A percentile compares a stretch with the other conserved stretches of the same genome.
These are phyloP conservation scores for Bacterosira constricta DNA, from an alignment of 108 stramenopile species.

Conservation along the genomic window DNA sequence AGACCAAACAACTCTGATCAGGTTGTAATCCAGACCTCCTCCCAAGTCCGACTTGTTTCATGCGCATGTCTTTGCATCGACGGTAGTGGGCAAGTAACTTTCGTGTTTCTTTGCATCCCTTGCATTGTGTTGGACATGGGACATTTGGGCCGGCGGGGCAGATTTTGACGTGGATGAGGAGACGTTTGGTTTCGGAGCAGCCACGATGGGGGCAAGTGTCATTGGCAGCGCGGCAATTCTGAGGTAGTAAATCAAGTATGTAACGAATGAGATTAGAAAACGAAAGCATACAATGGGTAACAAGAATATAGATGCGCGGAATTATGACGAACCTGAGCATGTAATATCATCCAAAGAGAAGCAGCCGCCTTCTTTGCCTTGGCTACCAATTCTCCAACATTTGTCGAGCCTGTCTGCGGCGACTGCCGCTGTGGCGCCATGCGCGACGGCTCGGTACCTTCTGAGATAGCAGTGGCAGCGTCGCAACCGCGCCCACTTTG, in stretches of 20 bases:
- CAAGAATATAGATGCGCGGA: not conserved
- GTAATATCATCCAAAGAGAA: slow-evolving; percentile 81
- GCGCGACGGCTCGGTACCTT: not conserved
- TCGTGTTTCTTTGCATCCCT: slow-evolving; percentile 80
- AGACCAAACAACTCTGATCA: slow-evolving; percentile 42
- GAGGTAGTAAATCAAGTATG: not conserved
- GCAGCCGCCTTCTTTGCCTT: slow-evolving; percentile 86
- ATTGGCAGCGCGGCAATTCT: slow-evolving; percentile 62
- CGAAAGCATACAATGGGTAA: not conserved
- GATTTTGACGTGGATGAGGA: slow-evolving; percentile 74
- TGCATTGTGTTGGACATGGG: slow-evolving; percentile 63
- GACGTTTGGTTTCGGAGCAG: slow-evolving; percentile 73
- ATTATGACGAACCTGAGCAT: slow-evolving; percentile 77
- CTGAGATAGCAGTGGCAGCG: not conserved
- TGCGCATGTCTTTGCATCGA: slow-evolving; percentile 67
- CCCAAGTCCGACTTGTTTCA: slow-evolving; percentile 47
- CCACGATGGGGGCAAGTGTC: slow-evolving; percentile 68
- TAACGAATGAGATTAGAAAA: not conserved
- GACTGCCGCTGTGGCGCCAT: not conserved
- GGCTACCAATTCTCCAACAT: slow-evolving; percentile 60
- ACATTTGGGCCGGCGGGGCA: slow-evolving; percentile 47
- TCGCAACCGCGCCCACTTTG: not conserved
- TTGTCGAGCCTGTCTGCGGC: not conserved
- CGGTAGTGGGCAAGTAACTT: slow-evolving; percentile 83
- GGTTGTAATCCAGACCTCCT: not conserved